phyloP scores from a whole-genome alignment of 116 monocot genomes.

The Papilionanthe hybrid region DNA sequence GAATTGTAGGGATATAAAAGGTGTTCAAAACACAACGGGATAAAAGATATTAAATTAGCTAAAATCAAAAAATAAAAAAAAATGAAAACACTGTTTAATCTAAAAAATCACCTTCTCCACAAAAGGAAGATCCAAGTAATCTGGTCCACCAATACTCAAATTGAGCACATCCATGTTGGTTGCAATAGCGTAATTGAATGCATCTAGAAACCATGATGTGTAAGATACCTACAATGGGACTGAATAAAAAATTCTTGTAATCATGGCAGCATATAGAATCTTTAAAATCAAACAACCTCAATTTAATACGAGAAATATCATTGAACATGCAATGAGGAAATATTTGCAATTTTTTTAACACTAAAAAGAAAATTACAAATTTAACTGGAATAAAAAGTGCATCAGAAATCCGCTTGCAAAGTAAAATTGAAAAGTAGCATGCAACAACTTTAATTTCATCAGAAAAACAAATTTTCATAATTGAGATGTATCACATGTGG shows the following conservation, averaged over 20 bases:
- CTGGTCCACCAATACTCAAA: conserved; percentile 99
- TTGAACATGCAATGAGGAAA: neutral
- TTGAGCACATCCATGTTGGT: conserved; percentile 97
- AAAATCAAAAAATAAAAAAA: neutral
- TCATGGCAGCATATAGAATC: conserved; percentile 20
- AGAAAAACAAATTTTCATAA: neutral
- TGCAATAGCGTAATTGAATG: conserved; percentile 99
- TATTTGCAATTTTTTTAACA: neutral
- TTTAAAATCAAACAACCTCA: neutral
- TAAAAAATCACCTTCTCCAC: conserved; percentile 83
- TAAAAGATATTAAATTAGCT: neutral
- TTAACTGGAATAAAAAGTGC: neutral
- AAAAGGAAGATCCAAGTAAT: conserved; percentile 97
- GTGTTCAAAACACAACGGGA: neutral
- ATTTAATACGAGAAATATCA: neutral
- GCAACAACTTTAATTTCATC: neutral
- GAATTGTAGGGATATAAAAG: neutral
- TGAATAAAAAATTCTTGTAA: conserved; percentile 77
- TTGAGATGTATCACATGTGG: neutral
- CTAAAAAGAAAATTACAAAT: neutral
- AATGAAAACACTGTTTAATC: neutral
- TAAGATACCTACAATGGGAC: conserved; percentile 97
- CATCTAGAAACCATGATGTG: conserved; percentile 99
- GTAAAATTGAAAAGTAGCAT: neutral
- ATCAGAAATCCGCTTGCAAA: neutral